A percentile compares a stretch with the other conserved stretches of the same genome.
Evolutionary conservation across 2,329 filamentous ascomycete species (phyloP).

Genomic region (Xylaria sp.): DNA sequence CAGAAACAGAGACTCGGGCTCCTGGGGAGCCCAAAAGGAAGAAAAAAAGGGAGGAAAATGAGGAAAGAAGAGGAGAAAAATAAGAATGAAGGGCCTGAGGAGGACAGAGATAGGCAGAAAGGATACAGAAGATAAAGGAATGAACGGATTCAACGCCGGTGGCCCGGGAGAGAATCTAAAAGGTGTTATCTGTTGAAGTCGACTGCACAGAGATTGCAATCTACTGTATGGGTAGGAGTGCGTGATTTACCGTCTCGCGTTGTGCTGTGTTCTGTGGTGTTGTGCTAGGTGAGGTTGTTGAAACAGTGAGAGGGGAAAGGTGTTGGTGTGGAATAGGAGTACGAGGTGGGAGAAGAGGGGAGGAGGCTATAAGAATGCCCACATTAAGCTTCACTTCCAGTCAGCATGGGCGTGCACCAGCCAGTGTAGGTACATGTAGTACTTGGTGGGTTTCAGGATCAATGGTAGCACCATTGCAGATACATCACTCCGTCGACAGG

Average conservation of each 20-base stretch:
- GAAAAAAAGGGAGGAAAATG: not conserved
- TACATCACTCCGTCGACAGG: slow-evolving; percentile 10
- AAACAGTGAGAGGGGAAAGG: not conserved
- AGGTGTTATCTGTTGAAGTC: not conserved
- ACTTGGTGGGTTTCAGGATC: slow-evolving; percentile 22
- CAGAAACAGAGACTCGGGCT: slow-evolving; percentile 2
- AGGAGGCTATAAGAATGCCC: not conserved
- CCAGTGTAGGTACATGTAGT: not conserved
- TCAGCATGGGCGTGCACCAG: too few species aligned
- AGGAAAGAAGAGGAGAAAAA: not conserved
- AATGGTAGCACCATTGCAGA: slow-evolving; percentile 14
- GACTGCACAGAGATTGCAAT: not conserved
- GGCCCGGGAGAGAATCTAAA: slow-evolving; percentile 7
- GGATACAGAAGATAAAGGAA: slow-evolving; percentile 17
- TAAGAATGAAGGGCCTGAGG: not conserved
- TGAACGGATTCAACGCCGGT: slow-evolving; percentile 14
- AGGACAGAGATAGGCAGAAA: not conserved
- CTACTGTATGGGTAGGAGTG: not conserved
- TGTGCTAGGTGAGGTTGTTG: slow-evolving; percentile 3
- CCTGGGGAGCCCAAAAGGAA: not conserved
- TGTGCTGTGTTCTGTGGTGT: not conserved
- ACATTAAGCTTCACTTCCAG: not conserved
- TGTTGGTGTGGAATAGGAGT: slow-evolving; percentile 22
- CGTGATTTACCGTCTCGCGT: slow-evolving; percentile 2
- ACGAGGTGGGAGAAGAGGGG: not conserved